Evolutionary conservation across 192 early-diverging fungal species (phyloP), one percentile per base, ranked within the genome.

Genomic region (Podochytrium sp.): DNA sequence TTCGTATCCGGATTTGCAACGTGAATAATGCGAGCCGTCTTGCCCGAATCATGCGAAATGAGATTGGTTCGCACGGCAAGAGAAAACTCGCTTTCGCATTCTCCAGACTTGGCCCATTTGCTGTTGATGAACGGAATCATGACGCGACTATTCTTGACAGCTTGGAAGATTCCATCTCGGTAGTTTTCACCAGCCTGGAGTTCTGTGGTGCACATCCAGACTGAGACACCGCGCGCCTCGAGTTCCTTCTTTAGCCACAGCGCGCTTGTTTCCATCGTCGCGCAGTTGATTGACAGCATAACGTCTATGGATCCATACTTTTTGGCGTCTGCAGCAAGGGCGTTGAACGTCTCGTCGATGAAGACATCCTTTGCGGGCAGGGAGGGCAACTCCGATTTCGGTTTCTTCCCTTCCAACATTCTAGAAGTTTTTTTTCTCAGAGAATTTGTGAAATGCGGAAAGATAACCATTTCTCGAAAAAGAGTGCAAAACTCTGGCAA

Each of bases 211-310:
- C 73, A 74, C 32, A 74, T 25, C 73, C 73, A 74, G 14, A 65
- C 73, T 3, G 61, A 32, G 1, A 74, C 73, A 0, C 73, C 73
- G 0, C 73, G 18, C 25, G 29, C 35, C 37, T 74, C 61, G 0
- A 74, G 73, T 3, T 74, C 61, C 4, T 16, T 3, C 52, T 65
- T 63, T 6, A 74, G 49, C 61, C 59, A 74, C 6, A 32, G 37
- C 0, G 73, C 73, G 7, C 61, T 66, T 1, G n/a, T 18, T 14
- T 32, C 43, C 73, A 74, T 74, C 4, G 61, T 65, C 6, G 5
- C 73, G 37, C 56, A 60, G 37, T 74, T 40, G 18, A 74, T 18
- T 30, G 73, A 74, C 20, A 74, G 29, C 73, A 74, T 74, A 5
- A 74, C 73, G 30, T 66, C 64, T 27, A 30, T 14, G 16, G 12